Evolutionary conservation across 2,329 filamentous ascomycete species (phyloP), one percentile per base, ranked within the genome.

Genomic region (Trichophyton simii): DNA sequence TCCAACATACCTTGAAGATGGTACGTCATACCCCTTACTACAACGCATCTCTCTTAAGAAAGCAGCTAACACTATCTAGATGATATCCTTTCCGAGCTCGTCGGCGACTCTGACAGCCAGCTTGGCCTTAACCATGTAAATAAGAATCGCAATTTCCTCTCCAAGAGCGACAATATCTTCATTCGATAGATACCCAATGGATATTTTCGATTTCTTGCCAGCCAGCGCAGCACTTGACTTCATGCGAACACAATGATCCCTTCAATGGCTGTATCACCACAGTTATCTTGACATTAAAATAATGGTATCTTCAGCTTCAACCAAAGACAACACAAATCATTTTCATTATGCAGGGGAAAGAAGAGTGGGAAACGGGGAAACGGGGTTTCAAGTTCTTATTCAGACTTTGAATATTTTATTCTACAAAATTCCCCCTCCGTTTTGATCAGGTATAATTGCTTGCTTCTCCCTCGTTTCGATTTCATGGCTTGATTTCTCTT

Each of bases 1-100:
- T 70, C 87, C 91, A 28, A 82, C 84, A 63, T 95, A 95, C 76
- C 79, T 99, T 55, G 85, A 87, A 67, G 94, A 97, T 76, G 91
- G 92, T 96, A 78, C 80, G 86, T 13, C 13, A 28, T 20, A 18
- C 55, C 22, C 7, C 38, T 58, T 15, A 58, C 8, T 25, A 25
- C 38, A 7, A 38, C 11, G 22, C n/a, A 38, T 20, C 41, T 34
- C 57, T 36, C n/a, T 46, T 20, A n/a, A 15, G 9, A 22, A 5
- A 57, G 20, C 15, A 57, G 28, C 58, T 52, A 57, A 60, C 60
- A 31, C 20, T 60, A 11, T 50, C 48, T 61, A 78, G 76, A 78
- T 62, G 75, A 80, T 63, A 73, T 79, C 28, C 71, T 79, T 42
- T 72, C 75, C 50, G 77, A 79, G 58, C 67, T 77, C 41, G 88